Base-by-base conservation (phyloP, 306 rosid species). In the Corylus heterophylla region DNA sequence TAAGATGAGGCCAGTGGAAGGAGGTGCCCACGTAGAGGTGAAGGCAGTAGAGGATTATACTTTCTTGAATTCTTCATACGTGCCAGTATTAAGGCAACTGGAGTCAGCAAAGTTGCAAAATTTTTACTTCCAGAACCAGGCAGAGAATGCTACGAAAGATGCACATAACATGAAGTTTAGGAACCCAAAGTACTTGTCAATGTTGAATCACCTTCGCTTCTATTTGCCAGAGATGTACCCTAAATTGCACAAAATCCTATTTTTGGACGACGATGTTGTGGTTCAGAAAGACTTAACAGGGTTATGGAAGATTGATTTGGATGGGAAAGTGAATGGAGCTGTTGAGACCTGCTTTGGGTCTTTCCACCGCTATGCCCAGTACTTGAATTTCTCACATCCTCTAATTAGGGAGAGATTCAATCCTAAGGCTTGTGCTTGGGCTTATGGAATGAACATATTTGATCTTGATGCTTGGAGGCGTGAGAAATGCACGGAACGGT, bases 391-490 rank as follows among this genome's bases (percentile, higher is more conserved):
- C 85, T 90, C 98, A 16, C 89, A 93, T 81, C 94, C 94, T 59
- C 86, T 82, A 73, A 90, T 96, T 63, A 91, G 83, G 90, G 93
- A 90, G 54, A 89, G 82, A 70, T 91, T 91, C 88, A 93, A 96
- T 74, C 92, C 98, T 68, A 87, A 89, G 88, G 85, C 98, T 54
- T 96, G 99, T 79, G 96, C 99, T 76, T 96, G 99, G 99, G 88
- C 98, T 37, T 96, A 83, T 55, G 99, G 99, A 66, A 88, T 93
- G 93, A 96, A 96, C 78, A 84, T 96, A 77, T 91, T 91, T 85
- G 94, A 96, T 88, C 99, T 96, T n/a, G 96, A 96, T 82, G 92
- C 90, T 82, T 96, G 99, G 99, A 91, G 91, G 87, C 91, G 74
- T 35, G 97, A 93, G 89, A 88, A 89, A 81, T 80, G 82, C 82